Percentiles rank a stretch among this genome's conserved stretches.
These are phyloP conservation scores for Botrytis squamosa DNA, from an alignment of 2,329 filamentous ascomycete species.

Conservation along the genomic window DNA sequence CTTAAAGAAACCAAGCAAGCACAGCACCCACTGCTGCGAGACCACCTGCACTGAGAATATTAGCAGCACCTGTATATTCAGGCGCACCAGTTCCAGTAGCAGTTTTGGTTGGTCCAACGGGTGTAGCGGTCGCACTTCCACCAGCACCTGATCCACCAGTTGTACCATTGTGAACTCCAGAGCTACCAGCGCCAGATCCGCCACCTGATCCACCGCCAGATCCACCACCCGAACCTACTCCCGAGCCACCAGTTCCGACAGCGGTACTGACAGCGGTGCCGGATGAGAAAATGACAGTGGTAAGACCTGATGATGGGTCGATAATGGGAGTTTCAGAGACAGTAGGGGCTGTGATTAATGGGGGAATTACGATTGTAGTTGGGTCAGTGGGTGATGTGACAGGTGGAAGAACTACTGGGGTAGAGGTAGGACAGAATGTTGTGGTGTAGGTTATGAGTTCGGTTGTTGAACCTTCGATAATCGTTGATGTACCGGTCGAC, in stretches of 20 bases:
- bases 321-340: conserved; percentile 12
- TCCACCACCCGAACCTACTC: conserved; percentile 2
- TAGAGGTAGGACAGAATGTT: not conserved
- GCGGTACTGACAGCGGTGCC: conserved; percentile 4
- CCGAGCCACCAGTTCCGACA: conserved; percentile 14
- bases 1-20: not conserved
- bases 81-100: conserved; percentile 9
- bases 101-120: conserved; percentile 23
- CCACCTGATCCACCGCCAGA: not conserved
- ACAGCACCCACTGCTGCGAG: not conserved
- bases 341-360: conserved; percentile 27
- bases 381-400: conserved; percentile 22
- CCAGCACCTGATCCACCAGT: conserved; percentile 1
- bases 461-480: conserved; percentile 25
- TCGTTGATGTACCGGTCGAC: conserved; percentile 26
- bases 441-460: conserved; percentile 24
- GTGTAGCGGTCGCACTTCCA: conserved; percentile 21
- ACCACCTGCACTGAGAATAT: not conserved
- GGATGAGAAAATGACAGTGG: not conserved
- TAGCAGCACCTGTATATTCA: conserved; percentile 12
- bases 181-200: conserved; percentile 5
- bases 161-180: conserved; percentile 11
- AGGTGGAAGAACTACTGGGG: conserved; percentile 13
- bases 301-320: not conserved
- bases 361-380: conserved; percentile 6